Evolutionary conservation across 257 asterid species (phyloP), one percentile per base, ranked within the genome.

Genomic region (Fraxinus americana): DNA sequence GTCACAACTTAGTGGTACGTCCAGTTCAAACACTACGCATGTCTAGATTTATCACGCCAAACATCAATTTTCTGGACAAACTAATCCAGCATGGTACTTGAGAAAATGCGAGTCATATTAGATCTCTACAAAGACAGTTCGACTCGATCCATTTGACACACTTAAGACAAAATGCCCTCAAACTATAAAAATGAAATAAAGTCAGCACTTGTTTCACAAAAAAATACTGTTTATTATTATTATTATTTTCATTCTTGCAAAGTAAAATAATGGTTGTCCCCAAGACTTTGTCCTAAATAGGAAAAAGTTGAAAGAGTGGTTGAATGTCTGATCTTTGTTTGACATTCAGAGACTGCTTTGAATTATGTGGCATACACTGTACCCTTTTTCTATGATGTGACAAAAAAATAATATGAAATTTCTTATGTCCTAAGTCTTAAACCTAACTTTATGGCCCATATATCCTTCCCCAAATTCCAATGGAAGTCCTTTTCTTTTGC

Each of bases 401-500:
- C 32, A 8, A 21, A 9, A 9, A 61, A 23, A 61, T 23, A n/a
- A 70, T 11, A 1, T 41, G 48, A 41, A 41, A 36, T 70, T 39
- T 21, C 59, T 10, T 41, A 41, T n/a, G 34, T 39, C 50, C 5
- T 4, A 19, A 70, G 19, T 70, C 34, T 70, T 74, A 5, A 54
- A 34, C 45, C 10, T 75, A 5, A 66, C 78, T 59, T 35, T 75
- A 27, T 57, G 67, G 14, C 2, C 23, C 27, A 14, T 35, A 54
- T 74, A 13, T 23, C 10, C 48, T 75, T 75, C 12, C 71, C 30
- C 78, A 32, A 52, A 27, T 75, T 75, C 65, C 71, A 59, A 75
- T 35, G 78, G 23, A 75, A n/a, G 78, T 75, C 78, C 57, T 61
- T 74, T 74, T 74, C 70, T 36, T 59, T 35, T 75, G 70, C 78